Conservation (phyloP, 805 yeast species). For the Priceomyces medius region DNA sequence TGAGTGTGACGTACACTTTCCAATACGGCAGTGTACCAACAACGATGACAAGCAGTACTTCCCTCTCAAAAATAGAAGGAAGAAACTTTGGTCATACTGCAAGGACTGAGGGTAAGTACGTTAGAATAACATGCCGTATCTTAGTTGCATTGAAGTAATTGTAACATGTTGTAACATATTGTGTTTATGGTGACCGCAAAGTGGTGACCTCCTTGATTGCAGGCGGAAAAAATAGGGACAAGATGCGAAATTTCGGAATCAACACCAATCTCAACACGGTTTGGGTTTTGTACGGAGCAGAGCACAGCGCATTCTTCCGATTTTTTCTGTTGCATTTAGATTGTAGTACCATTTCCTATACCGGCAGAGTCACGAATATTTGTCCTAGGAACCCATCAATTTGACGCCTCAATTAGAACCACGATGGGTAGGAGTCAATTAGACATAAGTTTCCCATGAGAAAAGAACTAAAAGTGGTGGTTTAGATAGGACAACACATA, state of each 20-base stretch:
- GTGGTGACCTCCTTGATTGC: background rate
- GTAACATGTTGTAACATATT: background rate
- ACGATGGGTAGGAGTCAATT: background rate
- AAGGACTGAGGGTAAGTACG: too few relatives aligned
- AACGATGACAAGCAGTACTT: background rate
- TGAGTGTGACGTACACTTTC: background rate
- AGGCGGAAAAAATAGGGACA: background rate
- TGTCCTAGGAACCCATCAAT: background rate
- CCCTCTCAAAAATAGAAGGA: background rate
- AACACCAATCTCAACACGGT: background rate
- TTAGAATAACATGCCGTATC: too few relatives aligned
- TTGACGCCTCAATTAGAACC: background rate
- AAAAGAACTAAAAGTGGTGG: background rate
- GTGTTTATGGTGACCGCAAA: background rate
- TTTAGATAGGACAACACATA: background rate
- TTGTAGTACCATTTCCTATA: background rate
- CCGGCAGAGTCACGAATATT: background rate
- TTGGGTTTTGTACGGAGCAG: background rate
- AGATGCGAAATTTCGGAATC: background rate
- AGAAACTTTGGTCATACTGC: too few relatives aligned
- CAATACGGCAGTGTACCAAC: background rate
- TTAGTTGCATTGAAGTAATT: too few relatives aligned
- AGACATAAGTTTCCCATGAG: background rate
- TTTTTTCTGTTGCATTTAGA: background rate
- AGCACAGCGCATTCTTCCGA: background rate